Conservation (phyloP, 1,284 basidiomycete genomes). For the Puccinia brachypodii region DNA sequence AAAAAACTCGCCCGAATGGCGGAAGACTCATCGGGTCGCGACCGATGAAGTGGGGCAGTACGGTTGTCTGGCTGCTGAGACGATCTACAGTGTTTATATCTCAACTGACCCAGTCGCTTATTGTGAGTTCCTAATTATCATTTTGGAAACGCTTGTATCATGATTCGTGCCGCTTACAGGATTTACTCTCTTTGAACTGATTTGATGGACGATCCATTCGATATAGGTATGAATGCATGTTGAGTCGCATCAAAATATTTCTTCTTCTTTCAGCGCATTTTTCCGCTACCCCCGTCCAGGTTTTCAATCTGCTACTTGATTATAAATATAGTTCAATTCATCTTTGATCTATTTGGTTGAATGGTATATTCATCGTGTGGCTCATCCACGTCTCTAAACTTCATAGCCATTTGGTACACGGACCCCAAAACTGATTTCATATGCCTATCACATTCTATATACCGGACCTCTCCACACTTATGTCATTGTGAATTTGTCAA, state of each 20-base stretch:
- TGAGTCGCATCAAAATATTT: slow-evolving; percentile 8
- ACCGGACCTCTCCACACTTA: not conserved
- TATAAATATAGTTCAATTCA: no score
- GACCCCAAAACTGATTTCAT: no score
- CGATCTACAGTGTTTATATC: slow-evolving; percentile 56
- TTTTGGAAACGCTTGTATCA: slow-evolving; percentile 34
- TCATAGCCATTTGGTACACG: no score
- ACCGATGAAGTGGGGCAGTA: slow-evolving; percentile 54
- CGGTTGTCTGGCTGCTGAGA: slow-evolving; percentile 52
- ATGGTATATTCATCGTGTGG: not conserved
- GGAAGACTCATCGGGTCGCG: slow-evolving; percentile 51
- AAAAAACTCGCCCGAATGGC: slow-evolving; percentile 50
- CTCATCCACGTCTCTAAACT: not conserved
- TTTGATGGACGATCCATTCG: not conserved
- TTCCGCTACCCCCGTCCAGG: no score
- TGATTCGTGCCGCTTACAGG: not conserved
- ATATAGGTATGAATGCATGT: slow-evolving; percentile 48
- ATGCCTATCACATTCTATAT: no score
- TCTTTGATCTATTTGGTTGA: no score
- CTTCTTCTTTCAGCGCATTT: slow-evolving; percentile 9
- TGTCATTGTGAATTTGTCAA: not conserved
- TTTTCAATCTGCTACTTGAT: no score
- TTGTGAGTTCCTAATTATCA: slow-evolving; percentile 54
- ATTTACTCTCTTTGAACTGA: not conserved
- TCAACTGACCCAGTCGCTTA: slow-evolving; percentile 59